Conservation (phyloP, 2,329 filamentous ascomycete species). For the Cladosporium sp. region DNA sequence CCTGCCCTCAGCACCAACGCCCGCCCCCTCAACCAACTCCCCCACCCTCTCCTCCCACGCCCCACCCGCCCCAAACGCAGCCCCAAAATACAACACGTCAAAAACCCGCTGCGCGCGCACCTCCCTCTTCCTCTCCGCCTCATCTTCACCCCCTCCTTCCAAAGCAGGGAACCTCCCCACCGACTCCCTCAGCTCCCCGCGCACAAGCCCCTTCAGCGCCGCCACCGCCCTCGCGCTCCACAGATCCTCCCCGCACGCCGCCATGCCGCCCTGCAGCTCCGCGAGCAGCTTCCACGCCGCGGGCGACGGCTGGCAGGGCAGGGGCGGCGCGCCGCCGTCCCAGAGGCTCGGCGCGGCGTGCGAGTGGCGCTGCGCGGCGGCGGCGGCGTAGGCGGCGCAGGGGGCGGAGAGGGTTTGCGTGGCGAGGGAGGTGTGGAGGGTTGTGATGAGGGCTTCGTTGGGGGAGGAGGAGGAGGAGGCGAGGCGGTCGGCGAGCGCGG, state of each 20-base stretch:
- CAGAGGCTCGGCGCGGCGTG: slow-evolving; percentile 60
- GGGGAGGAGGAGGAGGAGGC: slow-evolving; percentile 12
- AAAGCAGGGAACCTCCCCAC: slow-evolving; percentile 24
- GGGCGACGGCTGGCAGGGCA: slow-evolving; percentile 75
- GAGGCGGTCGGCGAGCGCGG: slow-evolving; percentile 28
- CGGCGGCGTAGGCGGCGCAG: slow-evolving; percentile 50
- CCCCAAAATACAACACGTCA: slow-evolving; percentile 37
- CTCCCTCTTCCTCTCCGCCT: slow-evolving; percentile 15
- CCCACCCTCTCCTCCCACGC: too few species aligned
- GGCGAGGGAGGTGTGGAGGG: slow-evolving; percentile 1
- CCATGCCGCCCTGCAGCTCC: slow-evolving; percentile 61
- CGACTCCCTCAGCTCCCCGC: slow-evolving; percentile 44
- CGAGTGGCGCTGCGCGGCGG: slow-evolving; percentile 50
- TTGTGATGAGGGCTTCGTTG: neutral
- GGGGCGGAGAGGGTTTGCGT: neutral
- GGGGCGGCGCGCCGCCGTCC: slow-evolving; percentile 63
- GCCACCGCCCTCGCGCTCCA: slow-evolving; percentile 68
- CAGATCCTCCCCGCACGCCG: slow-evolving; percentile 63
- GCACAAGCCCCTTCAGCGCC: slow-evolving; percentile 55
- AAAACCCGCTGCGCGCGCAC: slow-evolving; percentile 36
- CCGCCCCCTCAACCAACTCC: neutral
- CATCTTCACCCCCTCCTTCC: neutral
- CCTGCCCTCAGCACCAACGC: slow-evolving; percentile 40
- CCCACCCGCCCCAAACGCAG: neutral
- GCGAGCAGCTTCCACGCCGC: slow-evolving; percentile 66